These are phyloP conservation scores for Chloris gayana DNA, from an alignment of 176 grass and related monocot species.

Conservation along the genomic window DNA sequence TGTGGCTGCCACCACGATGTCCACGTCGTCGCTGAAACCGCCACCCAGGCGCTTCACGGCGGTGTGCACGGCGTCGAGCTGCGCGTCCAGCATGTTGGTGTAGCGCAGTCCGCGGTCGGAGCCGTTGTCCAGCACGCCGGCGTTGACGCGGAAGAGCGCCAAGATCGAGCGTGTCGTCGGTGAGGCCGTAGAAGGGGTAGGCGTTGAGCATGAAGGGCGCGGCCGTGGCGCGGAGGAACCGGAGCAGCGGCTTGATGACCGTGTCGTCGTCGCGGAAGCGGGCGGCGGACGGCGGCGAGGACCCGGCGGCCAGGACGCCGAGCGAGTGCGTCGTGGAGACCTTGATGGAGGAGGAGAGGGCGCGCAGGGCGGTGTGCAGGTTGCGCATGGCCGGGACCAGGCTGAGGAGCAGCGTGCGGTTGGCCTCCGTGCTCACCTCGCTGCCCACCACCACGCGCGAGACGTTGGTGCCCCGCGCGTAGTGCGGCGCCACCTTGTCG, in stretches of 20 bases:
- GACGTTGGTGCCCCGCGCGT: slow-evolving; percentile 45
- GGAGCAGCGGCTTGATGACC: slow-evolving; percentile 58
- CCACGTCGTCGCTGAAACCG: slow-evolving; percentile 62
- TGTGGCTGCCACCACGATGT: slow-evolving; percentile 68
- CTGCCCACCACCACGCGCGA: slow-evolving; percentile 66
- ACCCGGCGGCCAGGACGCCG: slow-evolving; percentile 57
- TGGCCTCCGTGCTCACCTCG: slow-evolving; percentile 65
- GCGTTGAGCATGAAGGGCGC: no score
- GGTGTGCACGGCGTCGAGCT: slow-evolving; percentile 59
- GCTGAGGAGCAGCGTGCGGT: slow-evolving; percentile 50
- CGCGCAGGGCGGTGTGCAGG: slow-evolving; percentile 57
- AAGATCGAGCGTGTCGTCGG: slow-evolving; percentile 58
- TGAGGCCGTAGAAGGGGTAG: slow-evolving; percentile 35
- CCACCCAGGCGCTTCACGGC: slow-evolving; percentile 56
- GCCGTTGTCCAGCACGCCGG: background rate
- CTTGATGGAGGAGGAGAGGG: slow-evolving; percentile 2
- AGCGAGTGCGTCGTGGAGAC: slow-evolving; percentile 77
- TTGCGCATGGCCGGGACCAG: slow-evolving; percentile 79
- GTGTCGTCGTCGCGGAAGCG: slow-evolving; percentile 58
- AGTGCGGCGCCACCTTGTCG: slow-evolving; percentile 49
- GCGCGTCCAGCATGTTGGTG: background rate
- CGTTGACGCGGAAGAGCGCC: slow-evolving; percentile 63
- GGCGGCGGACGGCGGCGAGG: slow-evolving; percentile 54
- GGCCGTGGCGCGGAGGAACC: slow-evolving; percentile 65
- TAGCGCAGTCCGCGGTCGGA: slow-evolving; percentile 37